Evolutionary conservation across 2,329 filamentous ascomycete species (phyloP), one percentile per base, ranked within the genome.

Genomic region (Exophiala bonariae): DNA sequence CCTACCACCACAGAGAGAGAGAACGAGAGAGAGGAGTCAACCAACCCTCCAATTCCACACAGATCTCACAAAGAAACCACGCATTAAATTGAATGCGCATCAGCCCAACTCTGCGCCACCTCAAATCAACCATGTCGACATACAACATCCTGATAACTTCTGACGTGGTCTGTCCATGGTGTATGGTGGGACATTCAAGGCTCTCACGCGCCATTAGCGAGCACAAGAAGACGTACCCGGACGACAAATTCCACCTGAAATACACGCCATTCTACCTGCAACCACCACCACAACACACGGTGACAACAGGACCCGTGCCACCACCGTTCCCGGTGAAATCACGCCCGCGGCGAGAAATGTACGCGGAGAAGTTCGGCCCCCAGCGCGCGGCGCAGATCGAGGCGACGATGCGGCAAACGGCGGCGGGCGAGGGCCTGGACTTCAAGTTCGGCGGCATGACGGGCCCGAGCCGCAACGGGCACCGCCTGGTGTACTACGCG

Each of bases 181-280:
- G 89, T 75, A 93, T 90, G 66, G 75, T 95, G 13, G 89, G 89
- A 66, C 86, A 88, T 63, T 82, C 82, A 54, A 83, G 87, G 30
- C 79, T 95, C 31, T 80, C 85, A 41, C 79, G 78, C 52, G 88
- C 86, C 52, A 92, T 95, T 51, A 64, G 73, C 7, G 66, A 79
- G 22, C 88, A 87, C 71, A 78, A 80, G 60, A 73, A 78, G 59
- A 72, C 75, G 31, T 74, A 88, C 57, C 82, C 85, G 73, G 66
- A 76, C 31, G 86, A 92, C 68, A 87, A 77, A 16, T 91, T 95
- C 70, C 78, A 75, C 37, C 81, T 87, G 11, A 78, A 77, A 51
- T 95, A 88, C 87, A 77, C 80, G 51, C 86, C 89, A 2, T 95
- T 87, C 71, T 91, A 92, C 65, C 79, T 95, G 42, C 83, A 91